Conservation (phyloP, 805 yeast species). For the Citeromyces matritensis region DNA sequence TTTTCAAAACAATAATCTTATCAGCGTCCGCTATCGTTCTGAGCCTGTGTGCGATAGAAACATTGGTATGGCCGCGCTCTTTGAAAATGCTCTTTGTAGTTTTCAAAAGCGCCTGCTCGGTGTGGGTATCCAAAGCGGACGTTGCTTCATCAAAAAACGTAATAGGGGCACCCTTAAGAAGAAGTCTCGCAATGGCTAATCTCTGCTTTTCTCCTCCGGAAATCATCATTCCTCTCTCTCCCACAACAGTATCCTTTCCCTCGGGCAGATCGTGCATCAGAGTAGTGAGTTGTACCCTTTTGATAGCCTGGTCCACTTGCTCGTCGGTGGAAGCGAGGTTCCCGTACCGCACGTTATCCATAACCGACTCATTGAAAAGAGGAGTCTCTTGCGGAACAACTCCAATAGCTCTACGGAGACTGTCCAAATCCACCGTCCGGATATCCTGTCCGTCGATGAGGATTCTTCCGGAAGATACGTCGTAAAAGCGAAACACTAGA, state of each 20-base stretch:
- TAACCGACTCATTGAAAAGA: constrained; percentile 76
- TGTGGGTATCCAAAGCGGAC: constrained; percentile 90
- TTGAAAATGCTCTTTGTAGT: constrained; percentile 60
- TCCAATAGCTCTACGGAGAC: constrained; percentile 63
- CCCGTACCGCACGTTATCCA: constrained; percentile 84
- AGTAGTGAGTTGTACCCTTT: constrained; percentile 51
- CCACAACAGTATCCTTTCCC: constrained; percentile 77
- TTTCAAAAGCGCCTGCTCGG: constrained; percentile 70
- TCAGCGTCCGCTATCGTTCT: constrained; percentile 92
- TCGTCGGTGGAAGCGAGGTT: constrained; percentile 55
- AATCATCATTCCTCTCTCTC: constrained; percentile 97
- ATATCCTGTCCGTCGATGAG: constrained; percentile 84
- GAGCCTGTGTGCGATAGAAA: constrained; percentile 87
- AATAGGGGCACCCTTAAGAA: constrained; percentile 75
- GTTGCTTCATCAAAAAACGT: constrained; percentile 97
- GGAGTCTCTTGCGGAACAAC: constrained; percentile 98
- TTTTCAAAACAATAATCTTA: constrained; percentile 73
- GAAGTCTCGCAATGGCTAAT: constrained; percentile 82
- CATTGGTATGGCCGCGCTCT: constrained; percentile 48
- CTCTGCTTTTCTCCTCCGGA: constrained; percentile 99
- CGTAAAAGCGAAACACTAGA: constrained; percentile 81
- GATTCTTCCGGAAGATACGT: constrained; percentile 63
- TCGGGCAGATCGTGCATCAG: constrained; percentile 65
- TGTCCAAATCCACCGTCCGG: constrained; percentile 54
- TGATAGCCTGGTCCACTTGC: constrained; percentile 51